phyloP scores from a whole-genome alignment of 2,329 filamentous ascomycete species.

The Cladobotryum mycophilum region DNA sequence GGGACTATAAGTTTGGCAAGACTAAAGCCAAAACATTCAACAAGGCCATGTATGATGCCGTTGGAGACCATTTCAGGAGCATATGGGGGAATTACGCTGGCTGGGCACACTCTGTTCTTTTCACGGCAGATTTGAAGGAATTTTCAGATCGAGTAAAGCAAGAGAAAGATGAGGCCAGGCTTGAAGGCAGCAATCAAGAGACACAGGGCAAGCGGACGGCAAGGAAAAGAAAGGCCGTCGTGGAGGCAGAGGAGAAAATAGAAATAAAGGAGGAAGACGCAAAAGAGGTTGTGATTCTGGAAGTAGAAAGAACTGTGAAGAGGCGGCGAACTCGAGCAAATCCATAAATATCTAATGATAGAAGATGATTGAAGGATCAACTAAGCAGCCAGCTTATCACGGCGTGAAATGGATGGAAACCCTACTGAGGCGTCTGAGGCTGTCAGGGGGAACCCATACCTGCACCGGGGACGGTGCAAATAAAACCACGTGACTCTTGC shows the following conservation, averaged over 20 bases:
- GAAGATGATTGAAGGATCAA: background rate
- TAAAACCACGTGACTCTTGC: no score
- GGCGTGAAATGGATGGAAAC: background rate
- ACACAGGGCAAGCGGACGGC: background rate
- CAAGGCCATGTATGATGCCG: conserved; percentile 80
- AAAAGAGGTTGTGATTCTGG: conserved; percentile 15
- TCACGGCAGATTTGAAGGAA: conserved; percentile 82
- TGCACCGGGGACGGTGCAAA: no score
- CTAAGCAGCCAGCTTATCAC: background rate
- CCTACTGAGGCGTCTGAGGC: background rate
- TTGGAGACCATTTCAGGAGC: conserved; percentile 81
- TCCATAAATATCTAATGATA: background rate
- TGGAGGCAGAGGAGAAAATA: conserved; percentile 11
- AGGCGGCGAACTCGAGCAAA: conserved; percentile 20
- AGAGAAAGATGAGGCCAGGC: conserved; percentile 9
- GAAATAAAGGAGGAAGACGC: conserved; percentile 17
- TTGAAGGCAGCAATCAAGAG: conserved; percentile 11
- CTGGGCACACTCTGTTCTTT: conserved; percentile 96
- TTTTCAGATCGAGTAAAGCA: conserved; percentile 59
- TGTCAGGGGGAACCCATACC: no score
- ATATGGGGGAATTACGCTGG: conserved; percentile 93
- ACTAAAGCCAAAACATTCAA: conserved; percentile 79
- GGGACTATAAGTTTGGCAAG: conserved; percentile 91
- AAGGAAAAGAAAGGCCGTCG: conserved; percentile 19
- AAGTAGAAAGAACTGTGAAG: conserved; percentile 20